Conservation (phyloP, 805 yeast species). For the Candida tammaniensis region DNA sequence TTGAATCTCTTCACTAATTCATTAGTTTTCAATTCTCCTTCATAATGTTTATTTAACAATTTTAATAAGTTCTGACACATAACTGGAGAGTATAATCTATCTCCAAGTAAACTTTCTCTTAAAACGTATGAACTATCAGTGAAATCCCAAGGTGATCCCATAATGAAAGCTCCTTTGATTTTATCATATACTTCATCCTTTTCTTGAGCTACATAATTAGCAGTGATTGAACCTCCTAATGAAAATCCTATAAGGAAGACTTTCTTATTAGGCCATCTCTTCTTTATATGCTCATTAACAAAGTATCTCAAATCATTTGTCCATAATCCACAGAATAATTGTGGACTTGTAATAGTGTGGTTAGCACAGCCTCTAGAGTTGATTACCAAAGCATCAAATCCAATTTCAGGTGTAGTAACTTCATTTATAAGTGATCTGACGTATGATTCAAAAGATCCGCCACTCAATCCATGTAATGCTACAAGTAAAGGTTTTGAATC, state of each 20-base stretch:
- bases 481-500: constrained; percentile 56
- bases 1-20: constrained; percentile 24
- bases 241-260: constrained; percentile 70
- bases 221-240: constrained; percentile 64
- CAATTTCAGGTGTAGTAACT: constrained; percentile 36
- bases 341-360: constrained; percentile 67
- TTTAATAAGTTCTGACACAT: constrained; percentile 39
- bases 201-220: constrained; percentile 72
- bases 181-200: constrained; percentile 43
- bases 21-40: constrained; percentile 23
- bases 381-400: constrained; percentile 56
- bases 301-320: constrained; percentile 67
- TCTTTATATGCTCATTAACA: constrained; percentile 47
- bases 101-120: constrained; percentile 38
- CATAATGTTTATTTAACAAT: constrained; percentile 29
- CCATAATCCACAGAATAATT: constrained; percentile 63
- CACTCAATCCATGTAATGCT: constrained; percentile 71
- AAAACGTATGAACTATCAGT: constrained; percentile 50
- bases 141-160: constrained; percentile 77
- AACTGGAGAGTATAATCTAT: constrained; percentile 37
- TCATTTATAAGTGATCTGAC: constrained; percentile 53
- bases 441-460: constrained; percentile 77
- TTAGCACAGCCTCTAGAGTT: constrained; percentile 78
- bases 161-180: constrained; percentile 54
- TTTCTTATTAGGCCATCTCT: constrained; percentile 57